A percentile compares a stretch with the other conserved stretches of the same genome.
Evolutionary conservation across 495 filamentous ascomycete species (phyloP).

Genomic region (Hypomontagnella monticulosa): DNA sequence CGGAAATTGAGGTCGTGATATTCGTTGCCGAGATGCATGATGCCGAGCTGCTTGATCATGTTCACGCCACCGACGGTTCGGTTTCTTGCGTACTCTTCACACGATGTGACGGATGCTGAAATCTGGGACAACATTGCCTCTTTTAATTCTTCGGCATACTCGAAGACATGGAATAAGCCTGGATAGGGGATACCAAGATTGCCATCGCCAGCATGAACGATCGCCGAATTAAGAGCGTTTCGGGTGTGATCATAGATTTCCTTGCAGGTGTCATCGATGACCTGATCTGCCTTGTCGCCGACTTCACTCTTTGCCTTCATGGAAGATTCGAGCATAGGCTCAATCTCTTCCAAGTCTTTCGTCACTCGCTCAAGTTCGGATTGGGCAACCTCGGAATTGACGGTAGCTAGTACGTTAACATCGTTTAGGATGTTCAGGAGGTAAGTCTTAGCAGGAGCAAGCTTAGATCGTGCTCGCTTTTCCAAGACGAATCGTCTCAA

Average conservation of each 20-base stretch:
- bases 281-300: slow-evolving; percentile 79
- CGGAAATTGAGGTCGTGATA: slow-evolving; percentile 87
- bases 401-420: slow-evolving; percentile 79
- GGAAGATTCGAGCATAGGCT: slow-evolving; percentile 84
- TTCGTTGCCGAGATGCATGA: slow-evolving; percentile 87
- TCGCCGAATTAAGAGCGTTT: slow-evolving; percentile 72
- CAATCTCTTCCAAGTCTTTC: slow-evolving; percentile 80
- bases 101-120: slow-evolving; percentile 75
- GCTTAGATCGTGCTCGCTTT: slow-evolving; percentile 92
- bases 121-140: slow-evolving; percentile 90
- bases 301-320: slow-evolving; percentile 84
- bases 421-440: slow-evolving; percentile 93
- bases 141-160: slow-evolving; percentile 94
- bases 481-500: slow-evolving; percentile 94
- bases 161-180: slow-evolving; percentile 83
- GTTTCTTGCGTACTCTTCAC: slow-evolving; percentile 83
- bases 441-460: slow-evolving; percentile 95
- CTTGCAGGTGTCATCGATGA: slow-evolving; percentile 83
- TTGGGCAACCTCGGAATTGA: slow-evolving; percentile 88
- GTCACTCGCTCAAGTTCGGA: slow-evolving; percentile 86
- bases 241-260: slow-evolving; percentile 87
- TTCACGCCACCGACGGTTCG: slow-evolving; percentile 86
- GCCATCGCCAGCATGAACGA: slow-evolving; percentile 75
- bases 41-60: slow-evolving; percentile 84
- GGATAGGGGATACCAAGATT: slow-evolving; percentile 87